A percentile compares a stretch with the other conserved stretches of the same genome.
phyloP scores from a whole-genome alignment of 345 rosid genomes.

The Rhodamnia rubescens region DNA sequence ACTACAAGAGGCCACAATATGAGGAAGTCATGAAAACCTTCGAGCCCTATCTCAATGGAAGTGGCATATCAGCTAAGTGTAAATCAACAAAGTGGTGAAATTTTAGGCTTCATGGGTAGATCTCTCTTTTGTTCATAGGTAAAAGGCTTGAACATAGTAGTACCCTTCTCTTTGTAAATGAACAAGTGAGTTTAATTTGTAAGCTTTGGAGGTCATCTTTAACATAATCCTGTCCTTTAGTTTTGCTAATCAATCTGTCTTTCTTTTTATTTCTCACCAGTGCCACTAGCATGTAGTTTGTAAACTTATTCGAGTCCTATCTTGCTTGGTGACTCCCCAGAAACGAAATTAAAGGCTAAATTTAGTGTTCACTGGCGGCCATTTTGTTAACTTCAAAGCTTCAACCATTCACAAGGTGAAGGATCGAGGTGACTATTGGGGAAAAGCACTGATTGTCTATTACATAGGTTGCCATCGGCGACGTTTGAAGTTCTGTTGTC shows the following conservation, averaged over 20 bases:
- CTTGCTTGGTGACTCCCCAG: background rate
- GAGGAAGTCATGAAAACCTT: conserved; percentile 85
- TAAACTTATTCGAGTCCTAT: background rate
- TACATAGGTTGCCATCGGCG: background rate
- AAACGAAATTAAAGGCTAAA: background rate
- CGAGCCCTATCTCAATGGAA: conserved; percentile 44
- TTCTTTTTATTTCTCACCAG: background rate
- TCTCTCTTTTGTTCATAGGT: background rate
- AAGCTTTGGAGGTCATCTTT: background rate
- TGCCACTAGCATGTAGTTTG: background rate
- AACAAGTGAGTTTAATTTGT: background rate
- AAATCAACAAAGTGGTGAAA: conserved; percentile 86
- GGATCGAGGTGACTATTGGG: background rate
- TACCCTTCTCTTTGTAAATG: background rate
- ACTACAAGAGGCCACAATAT: conserved; percentile 93
- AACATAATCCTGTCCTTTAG: background rate
- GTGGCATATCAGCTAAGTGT: conserved; percentile 65
- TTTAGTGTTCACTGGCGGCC: background rate
- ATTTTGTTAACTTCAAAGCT: background rate
- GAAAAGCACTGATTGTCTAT: background rate
- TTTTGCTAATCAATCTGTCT: background rate
- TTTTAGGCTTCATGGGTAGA: conserved; percentile 1
- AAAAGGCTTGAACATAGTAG: background rate
- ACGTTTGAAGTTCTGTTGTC: background rate
- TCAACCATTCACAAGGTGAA: background rate